A percentile compares a stretch with the other conserved stretches of the same genome.
Conservation (phyloP, 192 early-diverging fungal genomes). For the Podila clonocystis region DNA sequence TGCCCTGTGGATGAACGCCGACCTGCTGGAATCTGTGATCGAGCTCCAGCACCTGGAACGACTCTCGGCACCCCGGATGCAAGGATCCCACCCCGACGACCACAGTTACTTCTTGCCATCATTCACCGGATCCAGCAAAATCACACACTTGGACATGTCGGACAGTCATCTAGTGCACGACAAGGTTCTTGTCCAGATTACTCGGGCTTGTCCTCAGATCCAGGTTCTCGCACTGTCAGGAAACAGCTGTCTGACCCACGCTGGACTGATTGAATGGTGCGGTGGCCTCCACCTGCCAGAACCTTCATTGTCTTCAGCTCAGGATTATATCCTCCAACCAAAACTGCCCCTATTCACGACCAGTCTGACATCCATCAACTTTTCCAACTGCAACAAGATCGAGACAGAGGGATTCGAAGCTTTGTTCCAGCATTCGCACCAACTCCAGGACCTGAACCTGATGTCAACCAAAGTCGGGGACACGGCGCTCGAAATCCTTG, state of each 20-base stretch:
- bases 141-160: slow-evolving; percentile 20
- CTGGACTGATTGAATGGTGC: slow-evolving; percentile 28
- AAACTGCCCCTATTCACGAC: slow-evolving; percentile 1
- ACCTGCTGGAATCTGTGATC: slow-evolving; percentile 26
- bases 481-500: slow-evolving; percentile 8
- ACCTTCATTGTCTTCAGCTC: not conserved
- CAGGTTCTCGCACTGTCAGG: slow-evolving; percentile 21
- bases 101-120: slow-evolving; percentile 19
- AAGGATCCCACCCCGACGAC: slow-evolving; percentile 31
- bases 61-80: slow-evolving; percentile 21
- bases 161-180: slow-evolving; percentile 21
- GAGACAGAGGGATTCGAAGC: slow-evolving; percentile 19
- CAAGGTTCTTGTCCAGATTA: slow-evolving; percentile 22
- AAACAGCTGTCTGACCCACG: slow-evolving; percentile 17
- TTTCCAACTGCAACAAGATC: slow-evolving; percentile 32
- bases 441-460: slow-evolving; percentile 11
- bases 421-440: slow-evolving; percentile 7
- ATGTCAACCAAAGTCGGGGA: slow-evolving; percentile 25
- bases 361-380: slow-evolving; percentile 20
- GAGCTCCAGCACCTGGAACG: slow-evolving; percentile 32
- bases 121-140: slow-evolving; percentile 17
- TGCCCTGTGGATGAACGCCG: slow-evolving; percentile 32
- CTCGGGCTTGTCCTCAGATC: slow-evolving; percentile 11
- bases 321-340: not conserved
- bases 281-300: not conserved